Evolutionary conservation across 2,329 filamentous ascomycete genomes (phyloP).

Genomic region (Fusarium newnesense): DNA sequence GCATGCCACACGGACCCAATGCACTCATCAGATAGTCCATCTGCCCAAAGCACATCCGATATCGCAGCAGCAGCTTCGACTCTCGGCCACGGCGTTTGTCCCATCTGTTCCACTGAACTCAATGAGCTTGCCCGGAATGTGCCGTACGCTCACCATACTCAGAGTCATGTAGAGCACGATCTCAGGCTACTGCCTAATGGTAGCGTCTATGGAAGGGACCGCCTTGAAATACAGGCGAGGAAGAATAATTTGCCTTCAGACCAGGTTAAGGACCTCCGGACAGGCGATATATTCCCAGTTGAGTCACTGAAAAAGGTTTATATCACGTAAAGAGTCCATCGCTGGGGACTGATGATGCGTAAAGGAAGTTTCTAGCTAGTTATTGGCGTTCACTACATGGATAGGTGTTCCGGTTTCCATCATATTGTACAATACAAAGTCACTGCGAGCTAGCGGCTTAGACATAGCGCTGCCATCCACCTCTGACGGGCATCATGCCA

Average conservation of each 20-base stretch:
- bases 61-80: slow-evolving; percentile 47
- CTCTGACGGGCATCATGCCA: neutral
- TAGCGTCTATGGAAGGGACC: slow-evolving; percentile 81
- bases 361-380: neutral
- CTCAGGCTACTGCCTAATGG: slow-evolving; percentile 88
- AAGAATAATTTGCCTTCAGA: slow-evolving; percentile 78
- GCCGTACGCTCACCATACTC: slow-evolving; percentile 94
- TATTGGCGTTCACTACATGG: neutral
- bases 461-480: neutral
- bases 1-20: slow-evolving; percentile 72
- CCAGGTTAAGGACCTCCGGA: slow-evolving; percentile 81
- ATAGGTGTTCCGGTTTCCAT: neutral
- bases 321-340: slow-evolving; percentile 70
- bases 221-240: slow-evolving; percentile 78
- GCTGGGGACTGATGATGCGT: neutral
- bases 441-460: neutral
- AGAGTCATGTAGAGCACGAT: slow-evolving; percentile 91
- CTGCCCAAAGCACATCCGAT: slow-evolving; percentile 63
- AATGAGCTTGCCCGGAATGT: slow-evolving; percentile 90
- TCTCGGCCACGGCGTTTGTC: slow-evolving; percentile 82
- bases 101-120: slow-evolving; percentile 94
- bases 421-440: slow-evolving; percentile 9
- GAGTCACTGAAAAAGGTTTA: slow-evolving; percentile 85
- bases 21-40: slow-evolving; percentile 2
- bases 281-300: slow-evolving; percentile 72